Conservation (phyloP, 164 flowering plant genomes). For the Brasenia schreberi region DNA sequence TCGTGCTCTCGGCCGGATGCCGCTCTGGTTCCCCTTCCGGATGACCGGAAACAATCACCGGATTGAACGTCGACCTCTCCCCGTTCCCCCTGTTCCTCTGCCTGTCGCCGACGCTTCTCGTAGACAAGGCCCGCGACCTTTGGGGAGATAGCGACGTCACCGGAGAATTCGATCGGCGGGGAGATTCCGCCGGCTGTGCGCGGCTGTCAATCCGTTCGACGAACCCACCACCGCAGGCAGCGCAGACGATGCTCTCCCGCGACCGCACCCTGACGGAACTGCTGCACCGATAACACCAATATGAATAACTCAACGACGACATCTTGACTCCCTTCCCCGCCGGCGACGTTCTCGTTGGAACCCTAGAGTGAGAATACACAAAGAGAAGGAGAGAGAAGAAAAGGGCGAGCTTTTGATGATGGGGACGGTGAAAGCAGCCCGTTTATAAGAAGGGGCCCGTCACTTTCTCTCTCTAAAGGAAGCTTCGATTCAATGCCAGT, state of each 20-base stretch:
- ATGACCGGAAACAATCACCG: constrained; percentile 54
- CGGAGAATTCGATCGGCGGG: not conserved
- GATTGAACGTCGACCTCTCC: constrained; percentile 47
- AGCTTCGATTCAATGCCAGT: too few relatives aligned
- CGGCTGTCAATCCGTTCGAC: constrained; percentile 34
- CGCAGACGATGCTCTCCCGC: constrained; percentile 23
- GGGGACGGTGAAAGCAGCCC: too few relatives aligned
- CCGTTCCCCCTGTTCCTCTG: constrained; percentile 31
- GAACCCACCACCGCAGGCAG: constrained; percentile 57
- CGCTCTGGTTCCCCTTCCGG: constrained; percentile 7
- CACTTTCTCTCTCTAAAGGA: too few relatives aligned
- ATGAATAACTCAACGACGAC: constrained; percentile 22
- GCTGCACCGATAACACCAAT: constrained; percentile 62
- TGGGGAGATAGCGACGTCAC: not conserved
- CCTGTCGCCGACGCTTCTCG: constrained; percentile 10
- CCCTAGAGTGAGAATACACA: not conserved
- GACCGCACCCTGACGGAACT: constrained; percentile 24
- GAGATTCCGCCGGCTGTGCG: constrained; percentile 6
- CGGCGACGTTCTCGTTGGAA: constrained; percentile 14
- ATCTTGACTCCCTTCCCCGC: constrained; percentile 5
- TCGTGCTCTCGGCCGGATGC: constrained; percentile 14
- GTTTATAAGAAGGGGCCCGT: too few relatives aligned
- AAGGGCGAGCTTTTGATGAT: too few relatives aligned
- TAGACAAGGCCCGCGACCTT: not conserved
- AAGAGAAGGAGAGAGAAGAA: too few relatives aligned